These are phyloP conservation scores for Begonia peltatifolia DNA, from an alignment of 306 rosid genomes.

Conservation along the genomic window DNA sequence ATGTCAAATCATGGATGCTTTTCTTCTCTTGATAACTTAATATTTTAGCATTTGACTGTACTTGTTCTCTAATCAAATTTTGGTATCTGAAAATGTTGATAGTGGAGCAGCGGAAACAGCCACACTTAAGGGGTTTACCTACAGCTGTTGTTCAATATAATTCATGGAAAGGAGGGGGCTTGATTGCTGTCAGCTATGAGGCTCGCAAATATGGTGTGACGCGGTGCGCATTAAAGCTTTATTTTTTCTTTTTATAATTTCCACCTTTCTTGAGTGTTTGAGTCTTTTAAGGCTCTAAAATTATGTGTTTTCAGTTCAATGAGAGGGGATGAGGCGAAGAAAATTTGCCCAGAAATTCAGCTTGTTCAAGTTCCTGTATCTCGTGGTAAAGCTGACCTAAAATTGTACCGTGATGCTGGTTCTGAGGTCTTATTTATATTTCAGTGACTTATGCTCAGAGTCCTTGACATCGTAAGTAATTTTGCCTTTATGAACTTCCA, in stretches of 20 bases:
- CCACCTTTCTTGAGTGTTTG: not conserved
- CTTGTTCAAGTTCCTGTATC: constrained; percentile 85
- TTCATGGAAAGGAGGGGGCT: constrained; percentile 77
- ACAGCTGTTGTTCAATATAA: constrained; percentile 87
- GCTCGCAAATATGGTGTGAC: constrained; percentile 78
- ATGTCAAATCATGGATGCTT: not conserved
- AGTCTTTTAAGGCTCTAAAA: not conserved
- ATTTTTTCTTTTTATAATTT: not conserved
- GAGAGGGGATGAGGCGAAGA: constrained; percentile 90
- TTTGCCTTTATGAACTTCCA: constrained; percentile 1
- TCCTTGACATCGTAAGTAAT: not conserved
- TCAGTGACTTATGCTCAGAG: not conserved
- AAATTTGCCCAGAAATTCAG: constrained; percentile 69
- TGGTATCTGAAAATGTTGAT: constrained; percentile 7
- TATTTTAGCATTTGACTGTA: not conserved
- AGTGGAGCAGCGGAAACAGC: constrained; percentile 92
- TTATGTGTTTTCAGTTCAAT: constrained; percentile 46
- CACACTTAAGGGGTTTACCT: constrained; percentile 64
- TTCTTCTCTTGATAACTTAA: not conserved
- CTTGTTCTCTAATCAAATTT: constrained; percentile 3
- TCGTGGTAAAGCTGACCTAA: constrained; percentile 90
- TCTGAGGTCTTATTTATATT: constrained; percentile 42
- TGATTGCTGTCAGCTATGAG: constrained; percentile 95
- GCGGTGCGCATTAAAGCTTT: constrained; percentile 29
- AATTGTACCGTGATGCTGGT: constrained; percentile 62